Base-by-base conservation (phyloP, 2,329 filamentous ascomycete genomes). In the Colletotrichum sp. region DNA sequence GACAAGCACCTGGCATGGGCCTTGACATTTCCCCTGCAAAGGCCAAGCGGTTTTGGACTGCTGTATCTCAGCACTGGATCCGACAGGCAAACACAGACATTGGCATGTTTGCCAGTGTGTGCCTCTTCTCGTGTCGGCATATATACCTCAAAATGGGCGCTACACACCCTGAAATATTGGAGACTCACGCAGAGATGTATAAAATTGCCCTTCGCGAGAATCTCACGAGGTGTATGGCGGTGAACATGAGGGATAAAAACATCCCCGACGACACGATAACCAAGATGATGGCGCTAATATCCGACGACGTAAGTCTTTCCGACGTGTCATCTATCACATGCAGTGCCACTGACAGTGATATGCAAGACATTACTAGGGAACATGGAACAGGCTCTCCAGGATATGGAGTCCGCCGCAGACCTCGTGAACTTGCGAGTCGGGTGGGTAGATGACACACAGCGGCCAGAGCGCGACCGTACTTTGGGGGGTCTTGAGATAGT, bases 61-160 rank as follows among this genome's bases (percentile, higher is more conserved):
- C 56, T 22, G 75, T 79, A 56, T 48, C 61, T 12, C 70, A 67
- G 58, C 65, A 76, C 25, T 80, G 79, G 78, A 43, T 80, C 18
- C 78, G 71, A 12, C 52, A 74, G 15, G 74, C 79, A 22, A 64
- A 70, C 22, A 52, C 66, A 25, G 79, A 81, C 64, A 28, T 30
- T 4, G 79, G 78, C 25, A 80, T 80, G 78, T 72, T 80, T 13
- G 75, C 74, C 3, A 58, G 62, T n/a, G 52, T 80, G 12, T 75
- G 79, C 18, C 73, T 80, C 36, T 71, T 61, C 8, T 64, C 79
- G 1, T 78, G 77, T 36, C 78, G 78, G 4, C 78, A 77, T 60
- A 60, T 80, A 2, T 55, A 76, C 36, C 28, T 28, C n/a, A 43
- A 65, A 22, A 52, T 27, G 52, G 55, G 43, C 9, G 28, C 39